phyloP scores from a whole-genome alignment of 2,329 filamentous ascomycete genomes.

The Neonectria neomacrospora region DNA sequence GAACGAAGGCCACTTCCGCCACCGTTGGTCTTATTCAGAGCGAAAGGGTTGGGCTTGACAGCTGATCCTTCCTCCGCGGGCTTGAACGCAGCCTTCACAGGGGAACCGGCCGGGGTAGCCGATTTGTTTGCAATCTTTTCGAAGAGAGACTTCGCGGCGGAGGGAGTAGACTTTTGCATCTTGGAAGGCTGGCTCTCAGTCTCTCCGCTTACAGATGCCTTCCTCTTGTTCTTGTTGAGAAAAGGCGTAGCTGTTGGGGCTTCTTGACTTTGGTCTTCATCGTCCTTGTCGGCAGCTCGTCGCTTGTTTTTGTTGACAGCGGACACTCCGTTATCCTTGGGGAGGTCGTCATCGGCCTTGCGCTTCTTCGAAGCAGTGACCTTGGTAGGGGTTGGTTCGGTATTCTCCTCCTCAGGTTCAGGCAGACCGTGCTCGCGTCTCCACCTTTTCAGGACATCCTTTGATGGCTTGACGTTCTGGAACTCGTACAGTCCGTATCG shows the following conservation, averaged over 20 bases:
- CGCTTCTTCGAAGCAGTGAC: conserved; percentile 60
- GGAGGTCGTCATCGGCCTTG: conserved; percentile 65
- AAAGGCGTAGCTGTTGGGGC: conserved; percentile 42
- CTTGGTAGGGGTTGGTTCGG: conserved; percentile 48
- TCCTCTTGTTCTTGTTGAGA: conserved; percentile 63
- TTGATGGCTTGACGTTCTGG: conserved; percentile 69
- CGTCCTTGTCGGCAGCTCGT: conserved; percentile 56
- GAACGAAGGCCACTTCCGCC: conserved; percentile 51
- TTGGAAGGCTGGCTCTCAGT: conserved; percentile 63
- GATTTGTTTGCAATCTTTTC: conserved; percentile 67
- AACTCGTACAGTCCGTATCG: conserved; percentile 72
- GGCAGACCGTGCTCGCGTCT: conserved; percentile 66
- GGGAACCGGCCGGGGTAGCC: conserved; percentile 47
- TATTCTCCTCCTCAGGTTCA: conserved; percentile 58
- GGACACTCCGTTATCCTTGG: conserved; percentile 51
- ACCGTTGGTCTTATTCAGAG: conserved; percentile 51
- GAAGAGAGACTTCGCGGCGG: conserved; percentile 66
- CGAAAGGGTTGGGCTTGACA: conserved; percentile 49
- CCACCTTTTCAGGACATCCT: conserved; percentile 68
- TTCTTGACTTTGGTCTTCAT: conserved; percentile 54
- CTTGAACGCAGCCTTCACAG: conserved; percentile 48
- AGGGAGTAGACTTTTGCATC: conserved; percentile 62
- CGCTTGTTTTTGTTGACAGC: conserved; percentile 60
- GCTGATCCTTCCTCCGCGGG: conserved; percentile 40
- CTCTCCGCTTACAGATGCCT: conserved; percentile 58